These are phyloP conservation scores for Candida sakaeoensis DNA, from an alignment of 805 yeast genomes.

Conservation along the genomic window DNA sequence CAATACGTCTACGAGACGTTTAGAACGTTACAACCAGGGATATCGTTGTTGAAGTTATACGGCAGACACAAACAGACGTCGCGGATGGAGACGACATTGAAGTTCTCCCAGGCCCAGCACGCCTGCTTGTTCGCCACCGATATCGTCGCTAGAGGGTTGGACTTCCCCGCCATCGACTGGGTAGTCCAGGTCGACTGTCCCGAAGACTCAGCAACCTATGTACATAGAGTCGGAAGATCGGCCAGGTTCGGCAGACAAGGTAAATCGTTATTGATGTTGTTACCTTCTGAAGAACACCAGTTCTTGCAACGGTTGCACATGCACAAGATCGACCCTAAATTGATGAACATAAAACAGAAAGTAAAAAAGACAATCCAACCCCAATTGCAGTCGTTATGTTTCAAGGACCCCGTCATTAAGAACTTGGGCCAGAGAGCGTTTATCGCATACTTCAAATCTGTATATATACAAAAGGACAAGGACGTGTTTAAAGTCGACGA, in stretches of 20 bases:
- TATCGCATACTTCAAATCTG: conserved; percentile 82
- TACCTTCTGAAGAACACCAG: conserved; percentile 79
- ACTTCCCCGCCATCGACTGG: conserved; percentile 93
- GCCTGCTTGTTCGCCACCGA: conserved; percentile 88
- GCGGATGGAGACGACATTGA: conserved; percentile 74
- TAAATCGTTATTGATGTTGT: conserved; percentile 73
- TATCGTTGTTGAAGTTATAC: conserved; percentile 77
- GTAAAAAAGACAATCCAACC: conserved; percentile 72
- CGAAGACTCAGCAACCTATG: conserved; percentile 83
- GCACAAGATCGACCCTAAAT: conserved; percentile 65
- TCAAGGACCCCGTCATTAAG: conserved; percentile 86
- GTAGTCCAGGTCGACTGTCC: conserved; percentile 92
- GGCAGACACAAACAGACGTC: conserved; percentile 92
- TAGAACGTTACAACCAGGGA: conserved; percentile 87
- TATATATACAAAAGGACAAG: conserved; percentile 83
- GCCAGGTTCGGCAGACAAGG: conserved; percentile 87
- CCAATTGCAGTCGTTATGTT: conserved; percentile 85
- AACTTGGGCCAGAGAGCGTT: conserved; percentile 95
- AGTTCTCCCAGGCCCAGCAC: conserved; percentile 73
- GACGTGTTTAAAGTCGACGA: conserved; percentile 75
- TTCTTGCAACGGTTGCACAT: conserved; percentile 61
- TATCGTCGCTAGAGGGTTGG: conserved; percentile 88
- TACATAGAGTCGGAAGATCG: conserved; percentile 86
- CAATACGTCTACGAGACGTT: conserved; percentile 86
- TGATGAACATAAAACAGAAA: conserved; percentile 69